phyloP scores from a whole-genome alignment of 2,329 filamentous ascomycete species.

The Arthrobotrys megalospora region DNA sequence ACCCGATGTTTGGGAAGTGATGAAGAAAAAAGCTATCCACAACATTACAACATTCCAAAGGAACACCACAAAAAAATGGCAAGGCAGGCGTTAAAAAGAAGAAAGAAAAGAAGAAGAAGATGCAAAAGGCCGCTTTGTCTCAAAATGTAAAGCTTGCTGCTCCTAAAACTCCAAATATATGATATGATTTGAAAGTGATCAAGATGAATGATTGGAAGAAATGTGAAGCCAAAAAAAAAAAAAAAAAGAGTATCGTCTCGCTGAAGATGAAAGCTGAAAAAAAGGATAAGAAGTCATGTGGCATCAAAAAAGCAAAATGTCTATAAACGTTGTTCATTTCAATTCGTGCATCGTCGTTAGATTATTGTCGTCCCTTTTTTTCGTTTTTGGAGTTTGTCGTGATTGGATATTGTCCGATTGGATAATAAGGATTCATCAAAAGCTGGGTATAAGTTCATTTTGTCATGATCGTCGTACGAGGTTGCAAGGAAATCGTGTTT shows the following conservation, averaged over 20 bases:
- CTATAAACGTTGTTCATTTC: slow-evolving; percentile 41
- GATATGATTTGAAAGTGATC: slow-evolving; percentile 22
- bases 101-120: neutral
- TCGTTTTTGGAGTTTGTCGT: neutral
- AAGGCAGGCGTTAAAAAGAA: slow-evolving; percentile 10
- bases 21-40: neutral
- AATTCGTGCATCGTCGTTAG: slow-evolving; percentile 26
- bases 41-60: neutral
- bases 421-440: slow-evolving; percentile 21
- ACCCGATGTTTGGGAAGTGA: neutral
- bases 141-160: slow-evolving; percentile 14
- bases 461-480: slow-evolving; percentile 42
- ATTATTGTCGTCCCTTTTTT: slow-evolving; percentile 33
- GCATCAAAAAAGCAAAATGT: slow-evolving; percentile 22
- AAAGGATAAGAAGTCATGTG: slow-evolving; percentile 19
- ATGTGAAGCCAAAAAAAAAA: slow-evolving; percentile 9
- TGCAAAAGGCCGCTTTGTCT: slow-evolving; percentile 16
- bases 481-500: neutral
- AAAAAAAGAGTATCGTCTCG: slow-evolving; percentile 11
- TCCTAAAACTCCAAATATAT: slow-evolving; percentile 24
- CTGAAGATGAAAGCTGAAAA: slow-evolving; percentile 19
- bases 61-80: neutral
- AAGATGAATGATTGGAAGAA: slow-evolving; percentile 18
- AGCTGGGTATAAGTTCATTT: slow-evolving; percentile 36
- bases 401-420: slow-evolving; percentile 10